These are phyloP conservation scores for Clavariopsis aquatica DNA, from an alignment of 495 filamentous ascomycete species.

Conservation along the genomic window DNA sequence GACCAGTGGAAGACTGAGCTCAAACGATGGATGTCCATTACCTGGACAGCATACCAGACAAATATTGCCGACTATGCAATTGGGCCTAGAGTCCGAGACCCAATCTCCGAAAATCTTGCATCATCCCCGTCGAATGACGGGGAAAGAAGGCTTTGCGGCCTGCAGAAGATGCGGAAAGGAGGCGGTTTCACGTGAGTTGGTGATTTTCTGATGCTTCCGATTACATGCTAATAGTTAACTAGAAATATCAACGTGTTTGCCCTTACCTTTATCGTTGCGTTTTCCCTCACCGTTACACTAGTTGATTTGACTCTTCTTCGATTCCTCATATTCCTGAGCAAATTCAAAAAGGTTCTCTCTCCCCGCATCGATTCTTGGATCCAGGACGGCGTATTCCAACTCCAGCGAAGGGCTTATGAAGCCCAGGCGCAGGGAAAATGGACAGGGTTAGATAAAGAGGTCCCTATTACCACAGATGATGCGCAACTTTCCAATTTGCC, in stretches of 20 bases:
- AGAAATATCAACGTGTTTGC: conserved; percentile 4
- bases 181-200: conserved; percentile 5
- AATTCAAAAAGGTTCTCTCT: not conserved
- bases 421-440: not conserved
- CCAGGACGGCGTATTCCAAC: conserved; percentile 8
- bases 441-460: not conserved
- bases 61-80: conserved; percentile 10
- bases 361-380: conserved; percentile 5
- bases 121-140: not conserved
- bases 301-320: not conserved
- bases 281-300: not conserved
- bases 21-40: not conserved
- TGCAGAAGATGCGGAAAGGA: conserved; percentile 1
- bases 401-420: not conserved
- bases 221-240: not conserved
- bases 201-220: not conserved
- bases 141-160: not conserved
- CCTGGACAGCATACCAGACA: not conserved
- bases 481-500: too few relatives aligned
- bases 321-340: not conserved
- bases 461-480: conserved; percentile 4
- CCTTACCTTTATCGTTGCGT: not conserved
- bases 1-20: conserved; percentile 12
- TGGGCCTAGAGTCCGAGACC: not conserved
- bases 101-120: not conserved